A percentile compares a stretch with the other conserved stretches of the same genome.
phyloP scores from a whole-genome alignment of 345 rosid species.

The Gynandropsis gynandra region DNA sequence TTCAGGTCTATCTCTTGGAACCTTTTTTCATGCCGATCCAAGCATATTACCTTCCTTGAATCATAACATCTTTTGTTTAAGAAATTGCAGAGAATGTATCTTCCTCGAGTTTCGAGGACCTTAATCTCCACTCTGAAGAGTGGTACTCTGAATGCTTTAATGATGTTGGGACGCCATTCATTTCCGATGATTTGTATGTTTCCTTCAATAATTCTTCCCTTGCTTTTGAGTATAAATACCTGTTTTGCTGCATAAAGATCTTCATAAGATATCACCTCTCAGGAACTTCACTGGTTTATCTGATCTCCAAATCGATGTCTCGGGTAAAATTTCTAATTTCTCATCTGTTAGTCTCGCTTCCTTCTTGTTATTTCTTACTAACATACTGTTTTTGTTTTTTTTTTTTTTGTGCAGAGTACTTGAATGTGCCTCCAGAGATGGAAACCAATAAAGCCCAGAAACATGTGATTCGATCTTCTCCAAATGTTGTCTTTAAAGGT shows the following conservation, averaged over 20 bases:
- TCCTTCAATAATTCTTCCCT: slow-evolving; percentile 2
- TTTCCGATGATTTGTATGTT: slow-evolving; percentile 62
- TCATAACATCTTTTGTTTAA: slow-evolving; percentile 14
- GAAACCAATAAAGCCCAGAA: slow-evolving; percentile 42
- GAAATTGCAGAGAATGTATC: slow-evolving; percentile 29
- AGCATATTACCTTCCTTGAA: slow-evolving; percentile 2
- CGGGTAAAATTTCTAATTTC: slow-evolving; percentile 32
- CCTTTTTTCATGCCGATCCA: slow-evolving; percentile 2
- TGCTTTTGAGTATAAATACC: slow-evolving; percentile 10
- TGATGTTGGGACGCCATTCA: slow-evolving; percentile 44
- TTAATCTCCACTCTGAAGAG: slow-evolving; percentile 55
- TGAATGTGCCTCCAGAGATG: slow-evolving; percentile 37
- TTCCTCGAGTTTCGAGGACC: slow-evolving; percentile 43
- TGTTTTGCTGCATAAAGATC: slow-evolving; percentile 13
- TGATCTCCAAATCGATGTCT: slow-evolving; percentile 51
- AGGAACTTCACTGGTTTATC: slow-evolving; percentile 44
- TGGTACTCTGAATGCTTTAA: slow-evolving; percentile 74
- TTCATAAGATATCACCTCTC: slow-evolving; percentile 19
- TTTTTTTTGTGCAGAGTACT: slow-evolving; percentile 39
- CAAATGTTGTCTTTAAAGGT: slow-evolving; percentile 78
- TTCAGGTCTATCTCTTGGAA: slow-evolving; percentile 52
- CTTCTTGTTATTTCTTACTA: neutral
- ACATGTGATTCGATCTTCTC: slow-evolving; percentile 43
- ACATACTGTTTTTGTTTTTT: neutral
- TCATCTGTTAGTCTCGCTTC: neutral